phyloP scores from a whole-genome alignment of 2,329 filamentous ascomycete species.

The Bipolaris sorokiniana region DNA sequence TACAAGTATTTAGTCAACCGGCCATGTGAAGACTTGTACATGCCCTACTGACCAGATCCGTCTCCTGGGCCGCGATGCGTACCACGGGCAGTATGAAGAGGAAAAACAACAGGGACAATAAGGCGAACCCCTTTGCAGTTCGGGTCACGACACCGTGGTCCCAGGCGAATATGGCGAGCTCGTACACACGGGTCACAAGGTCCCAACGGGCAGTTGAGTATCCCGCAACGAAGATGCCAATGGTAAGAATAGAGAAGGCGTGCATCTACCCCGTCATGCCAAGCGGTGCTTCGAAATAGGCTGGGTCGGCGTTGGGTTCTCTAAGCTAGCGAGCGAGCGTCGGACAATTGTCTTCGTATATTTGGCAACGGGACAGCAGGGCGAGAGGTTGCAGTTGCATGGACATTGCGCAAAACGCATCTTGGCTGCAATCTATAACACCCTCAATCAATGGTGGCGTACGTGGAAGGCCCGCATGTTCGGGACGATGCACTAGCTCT shows the following conservation, averaged over 20 bases:
- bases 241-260: slow-evolving; percentile 93
- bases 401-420: slow-evolving; percentile 24
- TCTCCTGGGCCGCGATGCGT: slow-evolving; percentile 80
- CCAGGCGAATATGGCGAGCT: slow-evolving; percentile 96
- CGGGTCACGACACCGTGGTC: slow-evolving; percentile 95
- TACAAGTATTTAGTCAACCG: slow-evolving; percentile 48
- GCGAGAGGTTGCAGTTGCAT: slow-evolving; percentile 16
- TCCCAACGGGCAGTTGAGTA: slow-evolving; percentile 99
- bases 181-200: slow-evolving; percentile 94
- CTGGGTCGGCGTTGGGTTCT: not conserved
- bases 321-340: not conserved
- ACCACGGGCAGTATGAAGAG: slow-evolving; percentile 83
- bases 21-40: not conserved
- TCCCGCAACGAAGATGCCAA: slow-evolving; percentile 98
- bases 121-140: slow-evolving; percentile 81
- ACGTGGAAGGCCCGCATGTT: slow-evolving; percentile 18
- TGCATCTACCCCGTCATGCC: slow-evolving; percentile 71
- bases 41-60: slow-evolving; percentile 69
- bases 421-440: slow-evolving; percentile 5
- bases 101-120: slow-evolving; percentile 84
- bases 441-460: slow-evolving; percentile 9
- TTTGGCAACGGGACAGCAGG: slow-evolving; percentile 3
- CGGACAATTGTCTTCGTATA: not conserved
- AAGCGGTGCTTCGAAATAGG: slow-evolving; percentile 16
- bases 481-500: slow-evolving; percentile 8